Base-by-base conservation (phyloP, 352 stramenopile species). In the Phytophthora citricola region DNA sequence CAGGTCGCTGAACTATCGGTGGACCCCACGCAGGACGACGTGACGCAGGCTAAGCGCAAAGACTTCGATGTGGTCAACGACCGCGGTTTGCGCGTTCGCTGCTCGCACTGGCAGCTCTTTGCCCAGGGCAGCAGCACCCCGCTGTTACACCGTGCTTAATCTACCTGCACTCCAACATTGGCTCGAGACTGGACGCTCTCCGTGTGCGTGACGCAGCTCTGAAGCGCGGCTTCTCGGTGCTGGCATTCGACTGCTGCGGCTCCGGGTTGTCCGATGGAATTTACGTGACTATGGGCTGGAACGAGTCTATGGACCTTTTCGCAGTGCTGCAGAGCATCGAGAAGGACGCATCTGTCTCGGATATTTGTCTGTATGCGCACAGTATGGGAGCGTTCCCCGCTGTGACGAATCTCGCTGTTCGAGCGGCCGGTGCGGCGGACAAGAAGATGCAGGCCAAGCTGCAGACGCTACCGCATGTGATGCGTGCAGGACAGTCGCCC, bases 261-360 rank as follows among this genome's bases (percentile, higher is more conserved):
- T 95, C 87, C 5, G 89, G 87, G 0, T 59, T 83, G 11, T 92
- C 81, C 24, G 89, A 94, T 55, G 89, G 87, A 31, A 78, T 93
- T 39, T 95, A 92, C 66, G 87, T 96, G 57, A 96, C 87, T 4
- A 90, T 93, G 78, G 89, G 89, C 39, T 95, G 84, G 84, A 93
- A 93, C 67, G 89, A 95, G 53, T 71, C 76, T 14, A 68, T 81
- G 44, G 89, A 96, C 56, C 61, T 96, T 52, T 73, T 90, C 39
- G 74, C 74, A 27, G 84, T 96, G 40, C 68, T 95, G 46, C 66
- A 91, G 64, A 75, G 74, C 7, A 40, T 94, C 0, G 83, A 93
- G 27, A 41, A 58, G 10, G 71, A 92, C 54, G 34, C 44, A 3
- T 78, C 58, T 24, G 83, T 94, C 20, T 71, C 72, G 27, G 72